Evolutionary conservation across 2,329 filamentous ascomycete species (phyloP).

Genomic region (Colletotrichum sp.): DNA sequence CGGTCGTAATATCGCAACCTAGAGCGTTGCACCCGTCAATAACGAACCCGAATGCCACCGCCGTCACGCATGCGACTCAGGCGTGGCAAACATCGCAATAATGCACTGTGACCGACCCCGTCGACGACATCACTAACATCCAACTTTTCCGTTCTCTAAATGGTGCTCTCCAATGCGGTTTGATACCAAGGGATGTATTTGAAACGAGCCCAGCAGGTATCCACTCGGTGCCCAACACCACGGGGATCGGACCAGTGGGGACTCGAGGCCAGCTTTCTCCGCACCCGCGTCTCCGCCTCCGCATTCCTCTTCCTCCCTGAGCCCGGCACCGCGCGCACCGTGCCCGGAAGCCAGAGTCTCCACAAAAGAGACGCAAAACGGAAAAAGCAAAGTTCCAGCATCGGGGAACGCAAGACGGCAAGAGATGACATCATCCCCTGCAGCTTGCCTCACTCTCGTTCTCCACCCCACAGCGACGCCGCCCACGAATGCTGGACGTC

Average conservation of each 20-base stretch:
- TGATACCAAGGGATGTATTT: background rate
- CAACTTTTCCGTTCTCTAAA: background rate
- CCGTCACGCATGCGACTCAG: background rate
- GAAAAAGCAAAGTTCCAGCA: background rate
- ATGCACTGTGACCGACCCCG: background rate
- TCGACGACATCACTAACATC: background rate
- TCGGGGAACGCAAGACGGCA: background rate
- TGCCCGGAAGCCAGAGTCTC: background rate
- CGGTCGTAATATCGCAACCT: background rate
- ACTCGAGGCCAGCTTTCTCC: background rate
- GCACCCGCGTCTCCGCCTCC: slow-evolving; percentile 12
- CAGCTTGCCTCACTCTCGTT: background rate
- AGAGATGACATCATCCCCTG: slow-evolving; percentile 9
- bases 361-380: background rate
- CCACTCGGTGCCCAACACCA: background rate
- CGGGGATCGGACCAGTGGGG: background rate
- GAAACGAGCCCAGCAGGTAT: background rate
- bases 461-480: background rate
- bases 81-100: background rate
- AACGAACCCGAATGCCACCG: background rate
- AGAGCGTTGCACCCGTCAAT: background rate
- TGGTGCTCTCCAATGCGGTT: background rate
- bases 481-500: background rate
- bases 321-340: slow-evolving; percentile 5
- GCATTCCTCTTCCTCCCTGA: background rate